Base-by-base conservation (phyloP, 257 asterid species). In the Capsicum baccatum region DNA sequence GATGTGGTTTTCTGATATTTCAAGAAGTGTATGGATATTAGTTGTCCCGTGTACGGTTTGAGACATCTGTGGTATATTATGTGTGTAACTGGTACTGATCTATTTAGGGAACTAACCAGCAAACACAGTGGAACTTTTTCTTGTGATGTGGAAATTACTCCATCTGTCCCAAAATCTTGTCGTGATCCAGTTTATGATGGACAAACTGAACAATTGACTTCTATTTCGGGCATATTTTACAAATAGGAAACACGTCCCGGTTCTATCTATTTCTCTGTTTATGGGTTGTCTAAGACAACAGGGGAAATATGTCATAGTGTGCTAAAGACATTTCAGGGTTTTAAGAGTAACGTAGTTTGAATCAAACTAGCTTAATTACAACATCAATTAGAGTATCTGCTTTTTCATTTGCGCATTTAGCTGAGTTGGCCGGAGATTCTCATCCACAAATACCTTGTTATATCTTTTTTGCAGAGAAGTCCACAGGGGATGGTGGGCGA, bases 391-490 rank as follows among this genome's bases (percentile, higher is more conserved):
- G 78, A 37, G 78, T 39, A 68, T 39, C 78, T 68, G 54, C 54
- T 68, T 68, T 39, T 15, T 8, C 19, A 3, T 67, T 66, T 35
- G 78, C 17, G 14, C 26, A 68, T 37, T 68, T 68, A 15, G 54
- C 14, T 68, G 54, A 68, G 78, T 68, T 9, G 26, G 54, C 54
- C 4, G 78, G 52, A 68, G 78, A 39, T 68, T 68, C 26, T 39
- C 78, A 68, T 68, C 50, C 81, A 74, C 44, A 6, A 74, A 21
- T 50, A 26, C 42, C 37, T 57, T 74, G 62, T 74, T 74, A 52
- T 74, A 74, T 21, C 81, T 6, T 50, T 19, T 13, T 74, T 50
- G 62, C 80, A 74, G 80, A 74, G 44, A 26, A 74, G 62, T 50
- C 62, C 42, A 50, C 60, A 21, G 47, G 62, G 62, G 81, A 74